These are phyloP conservation scores for Phytophthora europaea DNA, from an alignment of 352 stramenopile species.

Conservation along the genomic window DNA sequence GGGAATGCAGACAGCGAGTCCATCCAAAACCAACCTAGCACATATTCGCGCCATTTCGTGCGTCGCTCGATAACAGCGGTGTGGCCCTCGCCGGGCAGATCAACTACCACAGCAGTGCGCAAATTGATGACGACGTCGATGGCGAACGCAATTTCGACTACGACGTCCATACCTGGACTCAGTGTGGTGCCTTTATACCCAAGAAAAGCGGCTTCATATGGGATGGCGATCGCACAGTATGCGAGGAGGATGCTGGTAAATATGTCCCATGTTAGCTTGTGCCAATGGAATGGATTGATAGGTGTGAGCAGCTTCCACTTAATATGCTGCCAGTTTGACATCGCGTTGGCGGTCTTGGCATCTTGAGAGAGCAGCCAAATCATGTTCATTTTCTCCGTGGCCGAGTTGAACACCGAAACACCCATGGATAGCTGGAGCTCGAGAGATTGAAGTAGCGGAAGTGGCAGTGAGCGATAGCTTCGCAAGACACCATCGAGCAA, in stretches of 20 bases:
- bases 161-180: constrained; percentile 47
- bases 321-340: constrained; percentile 34
- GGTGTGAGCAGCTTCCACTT: constrained; percentile 43
- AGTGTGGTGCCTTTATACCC: constrained; percentile 30
- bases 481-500: constrained; percentile 67
- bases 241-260: constrained; percentile 51
- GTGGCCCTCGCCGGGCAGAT: constrained; percentile 44
- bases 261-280: constrained; percentile 66
- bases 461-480: constrained; percentile 72
- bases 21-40: constrained; percentile 77
- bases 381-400: constrained; percentile 77
- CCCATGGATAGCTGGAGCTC: constrained; percentile 82
- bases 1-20: constrained; percentile 77
- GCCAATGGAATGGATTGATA: constrained; percentile 60
- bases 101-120: constrained; percentile 50
- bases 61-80: constrained; percentile 46
- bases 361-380: constrained; percentile 62
- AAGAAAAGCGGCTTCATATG: constrained; percentile 74
- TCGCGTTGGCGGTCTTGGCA: constrained; percentile 11
- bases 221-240: constrained; percentile 69
- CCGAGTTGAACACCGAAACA: constrained; percentile 82
- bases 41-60: constrained; percentile 53
- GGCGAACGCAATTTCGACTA: constrained; percentile 58
- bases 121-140: constrained; percentile 74
- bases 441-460: constrained; percentile 66